Conservation (phyloP, 257 asterid species). For the Ilex aquifolium region DNA sequence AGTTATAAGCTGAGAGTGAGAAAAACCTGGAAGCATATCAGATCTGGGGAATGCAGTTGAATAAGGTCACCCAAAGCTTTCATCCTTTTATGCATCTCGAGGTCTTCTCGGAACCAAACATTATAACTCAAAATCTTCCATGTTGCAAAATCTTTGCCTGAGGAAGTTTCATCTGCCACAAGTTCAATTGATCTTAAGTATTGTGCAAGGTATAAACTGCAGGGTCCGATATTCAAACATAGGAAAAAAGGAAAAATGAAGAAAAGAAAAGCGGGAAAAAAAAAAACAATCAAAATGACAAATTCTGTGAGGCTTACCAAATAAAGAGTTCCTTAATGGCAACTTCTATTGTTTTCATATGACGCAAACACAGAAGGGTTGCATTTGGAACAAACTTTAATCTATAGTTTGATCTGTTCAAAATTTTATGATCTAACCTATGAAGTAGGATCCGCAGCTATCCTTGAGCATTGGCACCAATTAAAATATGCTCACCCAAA, state of each 20-base stretch:
- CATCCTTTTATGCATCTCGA: constrained; percentile 75
- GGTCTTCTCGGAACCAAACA: constrained; percentile 83
- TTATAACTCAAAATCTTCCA: constrained; percentile 85
- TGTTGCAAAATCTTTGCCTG: constrained; percentile 19
- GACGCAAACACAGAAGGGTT: too few species aligned
- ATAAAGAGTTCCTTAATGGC: too few species aligned
- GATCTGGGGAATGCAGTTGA: constrained; percentile 69
- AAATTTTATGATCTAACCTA: too few species aligned
- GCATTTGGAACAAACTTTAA: too few species aligned
- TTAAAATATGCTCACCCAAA: too few species aligned
- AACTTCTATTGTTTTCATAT: too few species aligned
- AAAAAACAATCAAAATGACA: not conserved
- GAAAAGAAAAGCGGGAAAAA: not conserved
- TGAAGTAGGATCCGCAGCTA: too few species aligned
- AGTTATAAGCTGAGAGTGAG: not conserved
- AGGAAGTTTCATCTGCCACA: constrained; percentile 27
- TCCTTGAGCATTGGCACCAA: too few species aligned
- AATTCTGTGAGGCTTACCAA: not conserved
- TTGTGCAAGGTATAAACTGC: not conserved
- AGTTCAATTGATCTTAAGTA: constrained; percentile 9
- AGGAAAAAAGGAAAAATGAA: not conserved
- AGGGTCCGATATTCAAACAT: not conserved
- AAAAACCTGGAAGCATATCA: constrained; percentile 87
- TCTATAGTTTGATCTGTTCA: too few species aligned
- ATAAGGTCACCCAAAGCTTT: constrained; percentile 71